phyloP scores from a whole-genome alignment of 495 filamentous ascomycete genomes.

The Aspergillus sparsus region DNA sequence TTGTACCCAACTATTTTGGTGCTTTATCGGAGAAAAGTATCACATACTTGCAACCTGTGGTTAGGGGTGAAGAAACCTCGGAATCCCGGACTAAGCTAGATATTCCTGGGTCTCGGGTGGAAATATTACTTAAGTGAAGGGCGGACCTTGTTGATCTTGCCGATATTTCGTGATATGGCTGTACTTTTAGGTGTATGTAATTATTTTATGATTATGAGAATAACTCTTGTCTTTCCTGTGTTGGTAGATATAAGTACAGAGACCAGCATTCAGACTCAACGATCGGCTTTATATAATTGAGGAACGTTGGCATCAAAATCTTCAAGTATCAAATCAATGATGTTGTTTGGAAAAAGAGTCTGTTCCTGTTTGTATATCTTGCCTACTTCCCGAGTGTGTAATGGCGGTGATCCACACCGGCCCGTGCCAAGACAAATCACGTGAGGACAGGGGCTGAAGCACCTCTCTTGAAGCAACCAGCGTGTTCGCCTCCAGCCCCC shows the following conservation, averaged over 20 bases:
- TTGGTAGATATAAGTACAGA: no score
- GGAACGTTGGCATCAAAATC: no score
- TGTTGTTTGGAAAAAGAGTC: no score
- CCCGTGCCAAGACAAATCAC: slow-evolving; percentile 35
- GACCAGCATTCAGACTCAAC: no score
- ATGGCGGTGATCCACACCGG: no score
- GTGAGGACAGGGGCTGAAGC: slow-evolving; percentile 24
- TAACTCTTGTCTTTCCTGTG: no score
- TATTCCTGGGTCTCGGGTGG: slow-evolving; percentile 41
- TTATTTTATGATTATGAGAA: no score
- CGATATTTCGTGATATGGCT: background rate
- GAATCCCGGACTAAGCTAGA: slow-evolving; percentile 43
- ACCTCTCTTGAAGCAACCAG: slow-evolving; percentile 38
- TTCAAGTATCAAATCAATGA: no score
- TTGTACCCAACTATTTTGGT: slow-evolving; percentile 44
- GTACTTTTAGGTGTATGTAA: background rate
- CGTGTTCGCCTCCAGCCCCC: slow-evolving; percentile 46
- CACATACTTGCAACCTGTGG: slow-evolving; percentile 39
- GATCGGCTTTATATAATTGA: no score
- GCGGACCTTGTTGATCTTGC: background rate
- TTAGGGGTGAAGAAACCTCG: background rate
- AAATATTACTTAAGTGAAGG: slow-evolving; percentile 22
- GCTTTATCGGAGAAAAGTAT: slow-evolving; percentile 54
- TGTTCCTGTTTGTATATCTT: no score
- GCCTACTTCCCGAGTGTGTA: no score